Percentiles rank a stretch among this genome's conserved stretches.
Conservation (phyloP, 768 basidiomycete species). For the Kwoniella heveanensis region DNA sequence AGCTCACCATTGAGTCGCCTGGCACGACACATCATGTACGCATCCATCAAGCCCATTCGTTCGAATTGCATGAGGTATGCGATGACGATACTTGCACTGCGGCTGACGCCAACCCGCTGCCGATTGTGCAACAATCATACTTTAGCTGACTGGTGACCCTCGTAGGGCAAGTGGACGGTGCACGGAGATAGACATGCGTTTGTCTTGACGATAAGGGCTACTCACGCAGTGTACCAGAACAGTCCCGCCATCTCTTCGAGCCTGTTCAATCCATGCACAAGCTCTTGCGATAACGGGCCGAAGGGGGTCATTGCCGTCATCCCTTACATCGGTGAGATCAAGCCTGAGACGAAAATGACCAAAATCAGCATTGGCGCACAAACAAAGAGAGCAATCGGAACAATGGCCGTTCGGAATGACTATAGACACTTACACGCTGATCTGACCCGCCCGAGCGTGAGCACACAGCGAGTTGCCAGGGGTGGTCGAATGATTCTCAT, state of each 20-base stretch:
- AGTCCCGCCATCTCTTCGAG: slow-evolving; percentile 77
- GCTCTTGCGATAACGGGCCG: slow-evolving; percentile 84
- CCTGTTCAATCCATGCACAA: slow-evolving; percentile 90
- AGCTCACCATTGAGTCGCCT: slow-evolving; percentile 68
- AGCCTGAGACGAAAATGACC: slow-evolving; percentile 26
- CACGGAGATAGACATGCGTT: too few relatives aligned
- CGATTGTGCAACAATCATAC: background rate
- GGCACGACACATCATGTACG: slow-evolving; percentile 89
- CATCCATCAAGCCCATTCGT: slow-evolving; percentile 79
- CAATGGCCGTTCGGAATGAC: too few relatives aligned
- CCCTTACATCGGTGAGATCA: slow-evolving; percentile 65
- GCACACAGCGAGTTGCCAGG: slow-evolving; percentile 55
- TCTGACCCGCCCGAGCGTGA: slow-evolving; percentile 29
- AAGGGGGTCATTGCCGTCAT: slow-evolving; percentile 94
- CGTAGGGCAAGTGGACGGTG: too few relatives aligned
- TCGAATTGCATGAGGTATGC: slow-evolving; percentile 97
- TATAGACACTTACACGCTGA: slow-evolving; percentile 31
- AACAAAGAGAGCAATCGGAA: background rate
- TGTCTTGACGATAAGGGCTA: too few relatives aligned
- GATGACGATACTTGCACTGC: slow-evolving; percentile 92
- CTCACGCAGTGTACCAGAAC: slow-evolving; percentile 83
- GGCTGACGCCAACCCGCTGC: slow-evolving; percentile 88
- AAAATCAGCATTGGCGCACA: background rate
- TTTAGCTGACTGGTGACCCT: too few relatives aligned
- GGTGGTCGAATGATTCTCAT: slow-evolving; percentile 60